Evolutionary conservation across 2,329 filamentous ascomycete species (phyloP).

Genomic region (Scedosporium aurantiacum): DNA sequence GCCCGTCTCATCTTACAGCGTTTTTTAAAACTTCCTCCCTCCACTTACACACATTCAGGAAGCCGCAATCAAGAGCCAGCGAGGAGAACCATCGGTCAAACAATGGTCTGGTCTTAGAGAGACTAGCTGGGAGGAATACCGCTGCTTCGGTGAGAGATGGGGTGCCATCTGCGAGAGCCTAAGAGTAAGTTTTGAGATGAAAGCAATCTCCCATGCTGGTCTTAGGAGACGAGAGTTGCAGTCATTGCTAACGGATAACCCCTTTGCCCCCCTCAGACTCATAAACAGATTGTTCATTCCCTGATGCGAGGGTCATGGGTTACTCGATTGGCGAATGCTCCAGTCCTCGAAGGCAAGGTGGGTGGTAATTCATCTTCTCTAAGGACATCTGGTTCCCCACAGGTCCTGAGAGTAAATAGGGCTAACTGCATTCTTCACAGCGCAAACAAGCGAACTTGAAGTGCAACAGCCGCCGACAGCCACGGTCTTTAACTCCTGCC

Average conservation of each 20-base stretch:
- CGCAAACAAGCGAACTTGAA: no score
- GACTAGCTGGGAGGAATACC: neutral
- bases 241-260: neutral
- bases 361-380: neutral
- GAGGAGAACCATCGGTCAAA: neutral
- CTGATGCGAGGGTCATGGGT: neutral
- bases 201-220: neutral
- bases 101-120: neutral
- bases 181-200: neutral
- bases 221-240: neutral
- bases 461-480: no score
- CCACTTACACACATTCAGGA: neutral
- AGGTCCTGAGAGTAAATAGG: no score
- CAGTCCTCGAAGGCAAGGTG: neutral
- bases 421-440: no score
- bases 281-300: neutral
- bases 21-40: no score
- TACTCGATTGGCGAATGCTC: neutral
- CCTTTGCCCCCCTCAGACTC: neutral
- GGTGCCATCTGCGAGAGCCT: neutral
- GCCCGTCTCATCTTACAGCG: neutral
- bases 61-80: neutral
- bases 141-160: neutral
- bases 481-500: no score
- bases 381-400: no score